These are phyloP conservation scores for Diaporthe caulivora DNA, from an alignment of 2,329 filamentous ascomycete genomes.

Conservation along the genomic window DNA sequence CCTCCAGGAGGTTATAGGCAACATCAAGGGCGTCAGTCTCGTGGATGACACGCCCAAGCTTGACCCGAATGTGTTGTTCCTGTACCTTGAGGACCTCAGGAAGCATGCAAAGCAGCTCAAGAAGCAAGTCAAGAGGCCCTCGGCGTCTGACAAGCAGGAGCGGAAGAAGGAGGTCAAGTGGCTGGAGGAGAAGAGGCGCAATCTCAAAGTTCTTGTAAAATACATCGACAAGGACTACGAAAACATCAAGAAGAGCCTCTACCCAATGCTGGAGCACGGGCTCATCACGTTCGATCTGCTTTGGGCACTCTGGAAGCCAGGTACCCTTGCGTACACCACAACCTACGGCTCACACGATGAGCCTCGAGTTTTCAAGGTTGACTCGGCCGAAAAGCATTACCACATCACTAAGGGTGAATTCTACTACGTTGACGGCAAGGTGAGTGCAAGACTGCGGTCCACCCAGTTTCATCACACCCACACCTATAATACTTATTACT, in stretches of 20 bases:
- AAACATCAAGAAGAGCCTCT: slow-evolving; percentile 80
- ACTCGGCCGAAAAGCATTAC: slow-evolving; percentile 77
- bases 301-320: slow-evolving; percentile 91
- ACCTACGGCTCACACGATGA: slow-evolving; percentile 84
- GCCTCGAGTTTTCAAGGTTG: slow-evolving; percentile 85
- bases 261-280: slow-evolving; percentile 83
- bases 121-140: slow-evolving; percentile 57
- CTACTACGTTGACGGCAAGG: slow-evolving; percentile 80
- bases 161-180: slow-evolving; percentile 72
- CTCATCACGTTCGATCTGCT: slow-evolving; percentile 90
- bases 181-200: slow-evolving; percentile 68
- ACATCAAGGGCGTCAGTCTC: slow-evolving; percentile 81
- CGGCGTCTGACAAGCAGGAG: slow-evolving; percentile 63
- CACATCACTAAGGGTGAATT: slow-evolving; percentile 79
- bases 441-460: slow-evolving; percentile 39
- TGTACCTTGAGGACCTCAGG: slow-evolving; percentile 84
- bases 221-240: slow-evolving; percentile 76
- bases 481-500: too few relatives aligned
- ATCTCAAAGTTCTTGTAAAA: slow-evolving; percentile 71
- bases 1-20: slow-evolving; percentile 78
- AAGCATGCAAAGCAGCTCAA: slow-evolving; percentile 74
- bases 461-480: too few relatives aligned
- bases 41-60: slow-evolving; percentile 83
- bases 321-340: slow-evolving; percentile 81
- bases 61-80: slow-evolving; percentile 78